Percentiles rank a stretch among this genome's conserved stretches.
Evolutionary conservation across 2,329 filamentous ascomycete species (phyloP).

Genomic region (Dactylellina parvicollis): DNA sequence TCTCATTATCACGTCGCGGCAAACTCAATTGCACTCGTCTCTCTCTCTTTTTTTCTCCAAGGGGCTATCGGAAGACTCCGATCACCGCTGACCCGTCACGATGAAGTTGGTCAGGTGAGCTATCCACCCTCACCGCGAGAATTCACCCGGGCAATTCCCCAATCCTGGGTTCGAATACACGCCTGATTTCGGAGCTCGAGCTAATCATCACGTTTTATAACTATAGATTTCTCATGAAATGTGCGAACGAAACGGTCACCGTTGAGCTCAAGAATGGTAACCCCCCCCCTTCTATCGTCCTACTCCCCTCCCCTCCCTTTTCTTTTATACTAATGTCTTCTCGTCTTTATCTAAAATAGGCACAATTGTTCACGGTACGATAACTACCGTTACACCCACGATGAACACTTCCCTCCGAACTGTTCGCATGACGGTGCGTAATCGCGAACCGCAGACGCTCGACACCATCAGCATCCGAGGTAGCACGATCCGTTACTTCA

Average conservation of each 20-base stretch:
- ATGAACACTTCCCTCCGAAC: conserved; percentile 98
- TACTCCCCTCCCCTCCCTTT: conserved; percentile 3
- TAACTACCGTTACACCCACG: conserved; percentile 93
- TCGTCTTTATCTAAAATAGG: conserved; percentile 66
- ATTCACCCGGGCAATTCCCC: not conserved
- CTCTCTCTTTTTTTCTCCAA: conserved; percentile 9
- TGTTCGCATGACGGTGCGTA: conserved; percentile 94
- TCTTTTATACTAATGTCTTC: conserved; percentile 18
- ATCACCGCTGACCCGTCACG: conserved; percentile 61
- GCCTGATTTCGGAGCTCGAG: conserved; percentile 11
- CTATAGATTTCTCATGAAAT: conserved; percentile 96
- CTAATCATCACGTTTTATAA: not conserved
- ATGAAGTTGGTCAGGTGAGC: conserved; percentile 95
- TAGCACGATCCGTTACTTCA: conserved; percentile 94
- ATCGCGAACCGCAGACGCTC: conserved; percentile 84
- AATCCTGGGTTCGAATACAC: conserved; percentile 32
- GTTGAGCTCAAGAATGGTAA: conserved; percentile 99
- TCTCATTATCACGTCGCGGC: conserved; percentile 19
- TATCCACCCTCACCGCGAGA: not conserved
- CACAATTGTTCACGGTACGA: conserved; percentile 95
- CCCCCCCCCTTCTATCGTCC: not conserved
- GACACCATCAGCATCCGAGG: conserved; percentile 98
- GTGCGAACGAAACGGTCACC: conserved; percentile 96
- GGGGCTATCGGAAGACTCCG: conserved; percentile 30
- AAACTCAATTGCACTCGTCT: conserved; percentile 8